Evolutionary conservation across 2,329 filamentous ascomycete species (phyloP).

Genomic region (Zasmidium cellare): DNA sequence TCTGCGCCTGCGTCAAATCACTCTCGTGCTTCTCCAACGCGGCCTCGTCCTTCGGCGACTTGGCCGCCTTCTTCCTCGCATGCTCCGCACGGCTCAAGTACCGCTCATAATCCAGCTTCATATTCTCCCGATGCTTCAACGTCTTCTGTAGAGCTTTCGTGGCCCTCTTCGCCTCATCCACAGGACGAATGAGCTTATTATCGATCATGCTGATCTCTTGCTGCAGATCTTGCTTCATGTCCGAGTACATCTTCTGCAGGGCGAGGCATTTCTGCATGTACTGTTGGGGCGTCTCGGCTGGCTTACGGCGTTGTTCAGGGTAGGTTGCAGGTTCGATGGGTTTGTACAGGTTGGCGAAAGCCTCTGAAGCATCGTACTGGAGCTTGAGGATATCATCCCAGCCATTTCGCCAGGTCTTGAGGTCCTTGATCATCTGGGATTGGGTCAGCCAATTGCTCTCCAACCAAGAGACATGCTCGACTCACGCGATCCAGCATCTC

Average conservation of each 20-base stretch:
- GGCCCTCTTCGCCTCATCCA: conserved; percentile 66
- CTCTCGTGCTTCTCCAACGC: conserved; percentile 69
- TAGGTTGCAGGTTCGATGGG: conserved; percentile 69
- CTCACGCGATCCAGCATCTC: conserved; percentile 69
- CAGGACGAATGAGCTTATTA: conserved; percentile 66
- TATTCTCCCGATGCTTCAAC: conserved; percentile 82
- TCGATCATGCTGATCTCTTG: conserved; percentile 73
- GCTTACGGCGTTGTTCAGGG: conserved; percentile 51
- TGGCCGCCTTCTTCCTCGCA: conserved; percentile 67
- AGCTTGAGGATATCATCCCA: conserved; percentile 72
- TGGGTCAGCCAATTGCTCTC: conserved; percentile 7
- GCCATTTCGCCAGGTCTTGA: conserved; percentile 73
- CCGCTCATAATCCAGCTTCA: conserved; percentile 78
- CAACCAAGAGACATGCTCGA: background rate
- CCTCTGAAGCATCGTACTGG: conserved; percentile 66
- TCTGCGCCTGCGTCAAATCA: conserved; percentile 65
- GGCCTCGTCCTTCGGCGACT: conserved; percentile 71
- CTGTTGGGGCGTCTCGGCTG: conserved; percentile 60
- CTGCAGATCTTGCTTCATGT: conserved; percentile 69
- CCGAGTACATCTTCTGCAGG: conserved; percentile 67
- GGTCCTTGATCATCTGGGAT: conserved; percentile 69
- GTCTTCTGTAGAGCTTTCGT: conserved; percentile 75
- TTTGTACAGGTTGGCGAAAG: conserved; percentile 73
- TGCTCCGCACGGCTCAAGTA: conserved; percentile 70
- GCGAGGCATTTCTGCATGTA: conserved; percentile 65